Evolutionary conservation across 352 stramenopile genomes (phyloP).

Genomic region (Elongisporangium undulatum): DNA sequence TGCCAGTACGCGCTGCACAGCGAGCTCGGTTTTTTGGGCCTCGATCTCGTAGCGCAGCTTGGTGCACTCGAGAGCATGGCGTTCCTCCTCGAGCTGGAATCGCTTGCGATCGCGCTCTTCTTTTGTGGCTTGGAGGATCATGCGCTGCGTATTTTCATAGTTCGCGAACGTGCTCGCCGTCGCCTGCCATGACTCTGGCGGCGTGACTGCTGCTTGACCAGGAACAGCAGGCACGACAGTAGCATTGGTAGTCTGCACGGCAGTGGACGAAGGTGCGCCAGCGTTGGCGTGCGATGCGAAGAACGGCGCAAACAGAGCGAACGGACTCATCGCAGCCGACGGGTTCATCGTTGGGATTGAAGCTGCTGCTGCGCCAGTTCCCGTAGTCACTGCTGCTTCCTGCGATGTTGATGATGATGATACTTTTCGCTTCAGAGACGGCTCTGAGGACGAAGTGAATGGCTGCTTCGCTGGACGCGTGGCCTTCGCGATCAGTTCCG

Average conservation of each 20-base stretch:
- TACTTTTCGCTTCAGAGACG: slow-evolving; percentile 2
- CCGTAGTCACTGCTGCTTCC: neutral
- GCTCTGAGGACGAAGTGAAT: neutral
- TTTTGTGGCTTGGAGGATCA: slow-evolving; percentile 42
- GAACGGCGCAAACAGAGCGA: neutral
- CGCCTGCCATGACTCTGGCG: slow-evolving; percentile 12
- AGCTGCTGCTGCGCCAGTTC: neutral
- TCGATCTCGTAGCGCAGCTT: slow-evolving; percentile 63
- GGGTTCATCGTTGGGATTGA: neutral
- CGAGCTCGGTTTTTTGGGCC: slow-evolving; percentile 38
- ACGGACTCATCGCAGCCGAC: neutral
- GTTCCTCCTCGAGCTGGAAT: slow-evolving; percentile 58
- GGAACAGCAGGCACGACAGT: neutral
- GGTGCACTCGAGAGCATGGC: slow-evolving; percentile 53
- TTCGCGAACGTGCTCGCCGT: slow-evolving; percentile 21
- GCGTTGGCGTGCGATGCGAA: neutral
- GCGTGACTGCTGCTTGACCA: neutral
- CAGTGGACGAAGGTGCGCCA: neutral
- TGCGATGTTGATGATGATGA: neutral
- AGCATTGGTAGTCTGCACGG: neutral
- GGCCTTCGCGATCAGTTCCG: neutral
- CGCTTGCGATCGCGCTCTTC: slow-evolving; percentile 63
- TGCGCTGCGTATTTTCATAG: slow-evolving; percentile 45
- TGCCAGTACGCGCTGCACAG: slow-evolving; percentile 45
- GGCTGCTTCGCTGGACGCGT: neutral